These are phyloP conservation scores for Neofusicoccum sp. DNA, from an alignment of 2,329 filamentous ascomycete genomes.

Conservation along the genomic window DNA sequence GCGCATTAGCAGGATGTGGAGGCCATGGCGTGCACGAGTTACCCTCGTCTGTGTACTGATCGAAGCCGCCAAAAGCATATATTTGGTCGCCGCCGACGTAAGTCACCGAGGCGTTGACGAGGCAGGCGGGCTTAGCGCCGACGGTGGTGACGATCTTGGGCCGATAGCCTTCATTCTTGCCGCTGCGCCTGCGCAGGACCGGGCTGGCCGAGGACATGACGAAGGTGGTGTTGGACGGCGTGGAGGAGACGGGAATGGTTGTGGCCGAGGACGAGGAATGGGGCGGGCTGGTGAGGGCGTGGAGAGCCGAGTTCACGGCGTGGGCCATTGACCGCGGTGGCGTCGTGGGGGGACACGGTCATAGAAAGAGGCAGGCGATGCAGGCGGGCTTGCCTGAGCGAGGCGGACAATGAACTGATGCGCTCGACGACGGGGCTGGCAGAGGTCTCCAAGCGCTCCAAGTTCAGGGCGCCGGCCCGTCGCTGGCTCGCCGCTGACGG, in stretches of 20 bases:
- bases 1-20: constrained; percentile 15
- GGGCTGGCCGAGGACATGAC: constrained; percentile 73
- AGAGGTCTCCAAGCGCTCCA: constrained; percentile 9
- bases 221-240: constrained; percentile 71
- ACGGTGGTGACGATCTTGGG: constrained; percentile 70
- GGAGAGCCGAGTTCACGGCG: constrained; percentile 13
- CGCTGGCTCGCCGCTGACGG: background rate
- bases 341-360: background rate
- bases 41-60: constrained; percentile 96
- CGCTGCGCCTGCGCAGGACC: constrained; percentile 44
- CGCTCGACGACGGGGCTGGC: constrained; percentile 13
- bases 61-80: constrained; percentile 96
- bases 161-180: constrained; percentile 70
- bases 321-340: constrained; percentile 7
- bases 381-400: background rate
- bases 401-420: constrained; percentile 14
- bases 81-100: constrained; percentile 97
- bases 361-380: constrained; percentile 1
- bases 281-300: constrained; percentile 7
- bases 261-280: constrained; percentile 12
- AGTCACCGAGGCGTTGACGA: constrained; percentile 98
- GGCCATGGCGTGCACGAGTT: constrained; percentile 2
- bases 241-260: constrained; percentile 32
- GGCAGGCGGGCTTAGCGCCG: constrained; percentile 74
- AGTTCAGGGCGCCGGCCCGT: constrained; percentile 5